A percentile compares a stretch with the other conserved stretches of the same genome.
Evolutionary conservation across 495 filamentous ascomycete genomes (phyloP).

Genomic region (Talaromyces borbonicus): DNA sequence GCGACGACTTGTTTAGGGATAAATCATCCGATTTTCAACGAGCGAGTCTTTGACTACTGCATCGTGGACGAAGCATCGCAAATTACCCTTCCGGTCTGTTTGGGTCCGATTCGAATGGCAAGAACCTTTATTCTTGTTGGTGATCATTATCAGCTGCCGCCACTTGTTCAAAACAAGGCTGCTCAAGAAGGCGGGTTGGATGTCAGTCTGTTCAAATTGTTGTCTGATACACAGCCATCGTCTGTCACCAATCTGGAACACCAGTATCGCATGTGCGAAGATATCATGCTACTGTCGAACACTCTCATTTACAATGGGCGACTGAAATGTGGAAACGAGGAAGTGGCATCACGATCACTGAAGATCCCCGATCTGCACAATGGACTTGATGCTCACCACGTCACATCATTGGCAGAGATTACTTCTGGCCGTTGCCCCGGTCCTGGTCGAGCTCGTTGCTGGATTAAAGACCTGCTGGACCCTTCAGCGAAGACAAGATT

Average conservation of each 20-base stretch:
- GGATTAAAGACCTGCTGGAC: slow-evolving; percentile 68
- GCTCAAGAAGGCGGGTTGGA: slow-evolving; percentile 82
- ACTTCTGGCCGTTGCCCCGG: slow-evolving; percentile 38
- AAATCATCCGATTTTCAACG: slow-evolving; percentile 76
- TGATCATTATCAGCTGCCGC: slow-evolving; percentile 91
- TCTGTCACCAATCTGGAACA: slow-evolving; percentile 87
- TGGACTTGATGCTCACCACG: slow-evolving; percentile 47
- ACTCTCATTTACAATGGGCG: slow-evolving; percentile 83
- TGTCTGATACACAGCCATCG: slow-evolving; percentile 77
- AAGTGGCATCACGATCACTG: slow-evolving; percentile 57
- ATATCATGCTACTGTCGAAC: slow-evolving; percentile 91
- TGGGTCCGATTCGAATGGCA: slow-evolving; percentile 89
- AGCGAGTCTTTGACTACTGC: slow-evolving; percentile 91
- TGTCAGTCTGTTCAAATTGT: slow-evolving; percentile 82
- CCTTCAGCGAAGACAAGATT: slow-evolving; percentile 67
- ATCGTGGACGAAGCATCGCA: slow-evolving; percentile 98
- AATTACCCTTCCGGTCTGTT: slow-evolving; percentile 87
- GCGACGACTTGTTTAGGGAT: slow-evolving; percentile 92
- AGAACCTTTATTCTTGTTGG: slow-evolving; percentile 91
- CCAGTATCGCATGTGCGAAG: slow-evolving; percentile 96
- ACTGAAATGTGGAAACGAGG: slow-evolving; percentile 76
- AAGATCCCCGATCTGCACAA: slow-evolving; percentile 46
- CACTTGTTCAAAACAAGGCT: slow-evolving; percentile 84
- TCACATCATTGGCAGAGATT: slow-evolving; percentile 25
- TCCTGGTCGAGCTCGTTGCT: slow-evolving; percentile 49